Percentiles rank a stretch among this genome's conserved stretches.
Evolutionary conservation across 164 flowering plant genomes (phyloP).

Genomic region (Tetracentron sinense): DNA sequence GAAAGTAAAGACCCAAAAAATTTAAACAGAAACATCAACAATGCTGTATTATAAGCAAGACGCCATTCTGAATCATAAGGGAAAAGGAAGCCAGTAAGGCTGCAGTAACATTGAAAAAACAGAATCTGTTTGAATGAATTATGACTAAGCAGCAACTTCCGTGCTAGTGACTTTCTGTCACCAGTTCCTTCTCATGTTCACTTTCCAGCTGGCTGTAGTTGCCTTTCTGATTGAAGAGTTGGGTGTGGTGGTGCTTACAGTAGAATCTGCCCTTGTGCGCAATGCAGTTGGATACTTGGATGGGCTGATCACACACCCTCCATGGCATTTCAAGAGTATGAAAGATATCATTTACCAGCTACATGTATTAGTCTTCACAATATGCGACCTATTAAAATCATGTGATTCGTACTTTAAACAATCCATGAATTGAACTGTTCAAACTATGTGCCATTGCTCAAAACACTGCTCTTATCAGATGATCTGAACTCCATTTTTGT

Average conservation of each 20-base stretch:
- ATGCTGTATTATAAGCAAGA: neutral
- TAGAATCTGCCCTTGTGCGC: constrained; percentile 67
- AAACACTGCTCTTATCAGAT: too few relatives aligned
- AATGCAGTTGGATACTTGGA: constrained; percentile 68
- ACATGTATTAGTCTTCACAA: too few relatives aligned
- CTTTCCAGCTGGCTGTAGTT: constrained; percentile 63
- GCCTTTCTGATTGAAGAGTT: constrained; percentile 69
- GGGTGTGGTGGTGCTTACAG: constrained; percentile 65
- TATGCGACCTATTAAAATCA: too few relatives aligned
- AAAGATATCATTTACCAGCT: too few relatives aligned
- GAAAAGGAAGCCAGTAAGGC: neutral
- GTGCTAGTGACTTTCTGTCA: neutral
- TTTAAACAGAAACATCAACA: neutral
- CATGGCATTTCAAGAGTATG: too few relatives aligned
- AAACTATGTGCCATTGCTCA: too few relatives aligned
- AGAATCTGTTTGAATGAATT: neutral
- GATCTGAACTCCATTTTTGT: too few relatives aligned
- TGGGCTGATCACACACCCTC: constrained; percentile 86
- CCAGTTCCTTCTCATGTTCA: neutral
- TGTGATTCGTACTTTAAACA: too few relatives aligned
- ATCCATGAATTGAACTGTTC: too few relatives aligned
- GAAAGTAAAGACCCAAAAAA: neutral
- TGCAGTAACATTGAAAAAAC: neutral
- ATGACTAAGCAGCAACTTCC: constrained; percentile 5
- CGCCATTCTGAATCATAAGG: neutral